Base-by-base conservation (phyloP, 306 rosid species). In the Quercus gilva region DNA sequence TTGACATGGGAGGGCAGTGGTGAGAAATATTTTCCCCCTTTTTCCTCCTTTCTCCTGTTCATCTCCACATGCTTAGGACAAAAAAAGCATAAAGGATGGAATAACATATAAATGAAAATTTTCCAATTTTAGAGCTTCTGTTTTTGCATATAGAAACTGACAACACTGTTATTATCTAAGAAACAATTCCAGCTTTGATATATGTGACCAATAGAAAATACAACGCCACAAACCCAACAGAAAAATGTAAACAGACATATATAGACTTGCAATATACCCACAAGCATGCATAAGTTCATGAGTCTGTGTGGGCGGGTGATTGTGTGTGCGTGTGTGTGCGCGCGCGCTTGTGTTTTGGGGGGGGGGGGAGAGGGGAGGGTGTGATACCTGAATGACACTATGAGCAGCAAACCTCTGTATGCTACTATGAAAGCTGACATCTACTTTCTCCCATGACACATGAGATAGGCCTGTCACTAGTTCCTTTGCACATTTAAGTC, bases 371-470 rank as follows among this genome's bases (percentile, higher is more conserved):
- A 11, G 6, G 52, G 4, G 59, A 3, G 84, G 23, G 61, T 3
- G 5, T 75, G 72, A 79, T 8, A 95, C 99, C 98, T 96, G 99
- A 83, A 96, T 96, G 80, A 96, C 80, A 85, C 97, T 96, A 83
- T 96, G 99, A 83, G 99, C 96, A 80, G 99, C 97, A 88, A 89
- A 92, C 76, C 91, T 88, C 25, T 80, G 88, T 63, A 84, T 93
- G 86, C 90, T 86, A 71, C 87, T 78, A 75, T 87, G 99, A 76
- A 96, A 96, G 84, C 97, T 93, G 86, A 96, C 98, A 86, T 96
- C 99, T 82, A 96, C 86, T 80, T 96, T 96, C 79, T 96, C 94
- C 99, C 99, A 96, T 7, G 97, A 90, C 59, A 96, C 74, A 4
- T 90, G 80, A 45, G 99, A 96, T 78, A 96, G 81, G 41, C 96